A percentile compares a stretch with the other conserved stretches of the same genome.
These are phyloP conservation scores for Raphanus hybrid DNA, from an alignment of 441 rosid species.

Conservation along the genomic window DNA sequence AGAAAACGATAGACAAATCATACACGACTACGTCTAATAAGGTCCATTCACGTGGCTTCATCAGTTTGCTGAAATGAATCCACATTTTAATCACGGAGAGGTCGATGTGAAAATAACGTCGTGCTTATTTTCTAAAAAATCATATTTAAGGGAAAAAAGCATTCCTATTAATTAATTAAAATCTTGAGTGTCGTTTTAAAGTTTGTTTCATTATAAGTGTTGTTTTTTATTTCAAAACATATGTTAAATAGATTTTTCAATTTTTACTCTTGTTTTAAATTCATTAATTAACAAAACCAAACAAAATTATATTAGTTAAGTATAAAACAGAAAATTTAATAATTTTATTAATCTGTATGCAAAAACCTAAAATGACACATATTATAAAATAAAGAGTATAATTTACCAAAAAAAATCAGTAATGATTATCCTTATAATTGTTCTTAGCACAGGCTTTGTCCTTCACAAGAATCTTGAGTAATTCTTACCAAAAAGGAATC, in stretches of 20 bases:
- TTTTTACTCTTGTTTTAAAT: too few species aligned
- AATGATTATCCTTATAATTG: conserved; percentile 1
- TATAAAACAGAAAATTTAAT: too few species aligned
- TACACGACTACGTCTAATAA: conserved; percentile 12
- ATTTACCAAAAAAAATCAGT: not conserved
- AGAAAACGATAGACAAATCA: conserved; percentile 22
- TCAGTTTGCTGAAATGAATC: not conserved
- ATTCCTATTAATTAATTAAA: not conserved
- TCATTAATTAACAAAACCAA: too few species aligned
- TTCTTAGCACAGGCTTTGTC: conserved; percentile 57
- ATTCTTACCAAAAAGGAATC: not conserved
- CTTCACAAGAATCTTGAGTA: conserved; percentile 45
- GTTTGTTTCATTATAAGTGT: too few species aligned
- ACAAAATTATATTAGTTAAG: too few species aligned
- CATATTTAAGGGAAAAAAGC: not conserved
- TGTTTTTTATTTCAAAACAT: too few species aligned
- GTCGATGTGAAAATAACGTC: conserved; percentile 10
- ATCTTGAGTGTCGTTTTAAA: not conserved
- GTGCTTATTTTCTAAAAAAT: not conserved
- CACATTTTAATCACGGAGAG: not conserved
- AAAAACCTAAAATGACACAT: too few species aligned
- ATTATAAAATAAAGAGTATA: not conserved
- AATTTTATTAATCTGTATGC: too few species aligned
- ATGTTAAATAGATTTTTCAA: too few species aligned
- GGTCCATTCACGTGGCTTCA: conserved; percentile 22